A percentile compares a stretch with the other conserved stretches of the same genome.
These are phyloP conservation scores for Chloranthus sessilifolius DNA, from an alignment of 164 flowering plant genomes.

Conservation along the genomic window DNA sequence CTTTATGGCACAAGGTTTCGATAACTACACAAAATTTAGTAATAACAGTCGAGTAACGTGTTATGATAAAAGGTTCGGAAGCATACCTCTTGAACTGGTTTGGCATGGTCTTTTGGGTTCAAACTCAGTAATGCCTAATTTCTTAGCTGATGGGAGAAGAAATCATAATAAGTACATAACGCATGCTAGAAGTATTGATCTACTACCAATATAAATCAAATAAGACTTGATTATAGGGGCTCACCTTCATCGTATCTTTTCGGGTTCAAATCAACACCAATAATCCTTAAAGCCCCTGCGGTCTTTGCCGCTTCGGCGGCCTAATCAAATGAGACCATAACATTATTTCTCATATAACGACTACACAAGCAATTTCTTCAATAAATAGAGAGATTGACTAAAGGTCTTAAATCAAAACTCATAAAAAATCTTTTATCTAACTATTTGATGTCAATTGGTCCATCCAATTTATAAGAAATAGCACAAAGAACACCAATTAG, in stretches of 20 bases:
- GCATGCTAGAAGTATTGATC: neutral
- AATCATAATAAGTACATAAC: neutral
- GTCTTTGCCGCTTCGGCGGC: conserved; percentile 77
- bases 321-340: conserved; percentile 19
- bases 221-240: neutral
- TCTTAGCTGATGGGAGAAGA: conserved; percentile 26
- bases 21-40: neutral
- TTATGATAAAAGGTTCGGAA: neutral
- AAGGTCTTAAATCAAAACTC: too few species aligned
- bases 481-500: too few species aligned
- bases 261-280: conserved; percentile 71
- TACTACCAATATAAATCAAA: neutral
- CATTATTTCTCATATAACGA: neutral
- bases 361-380: too few species aligned
- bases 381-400: too few species aligned
- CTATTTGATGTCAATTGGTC: too few species aligned
- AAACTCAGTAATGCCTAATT: conserved; percentile 43
- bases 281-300: conserved; percentile 75
- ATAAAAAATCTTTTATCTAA: too few species aligned
- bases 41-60: too few species aligned
- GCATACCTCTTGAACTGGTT: conserved; percentile 42
- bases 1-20: neutral
- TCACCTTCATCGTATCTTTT: conserved; percentile 54
- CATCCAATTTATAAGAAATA: too few species aligned
- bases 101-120: conserved; percentile 33